phyloP scores from a whole-genome alignment of 1,284 basidiomycete species.

The Microbotryum scabiosae region DNA sequence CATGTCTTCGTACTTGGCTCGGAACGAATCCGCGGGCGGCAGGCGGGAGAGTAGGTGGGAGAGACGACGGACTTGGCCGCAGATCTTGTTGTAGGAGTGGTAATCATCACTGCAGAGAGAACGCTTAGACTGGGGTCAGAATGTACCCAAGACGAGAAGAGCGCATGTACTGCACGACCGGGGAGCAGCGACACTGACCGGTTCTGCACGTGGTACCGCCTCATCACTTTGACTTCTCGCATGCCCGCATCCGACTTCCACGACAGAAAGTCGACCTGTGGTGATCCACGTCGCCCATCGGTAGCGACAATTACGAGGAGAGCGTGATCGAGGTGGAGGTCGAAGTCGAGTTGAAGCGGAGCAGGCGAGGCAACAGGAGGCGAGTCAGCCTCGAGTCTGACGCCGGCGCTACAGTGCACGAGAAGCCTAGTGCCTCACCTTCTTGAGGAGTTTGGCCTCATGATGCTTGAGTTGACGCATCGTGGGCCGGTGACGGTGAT shows the following conservation, averaged over 20 bases:
- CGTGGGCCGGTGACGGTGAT: neutral
- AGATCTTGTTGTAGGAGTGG: conserved; percentile 96
- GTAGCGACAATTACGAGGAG: neutral
- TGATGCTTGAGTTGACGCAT: conserved; percentile 89
- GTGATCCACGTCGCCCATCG: neutral
- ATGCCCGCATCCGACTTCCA: conserved; percentile 94
- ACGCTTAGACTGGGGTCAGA: no score
- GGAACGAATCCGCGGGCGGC: conserved; percentile 81
- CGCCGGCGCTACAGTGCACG: neutral
- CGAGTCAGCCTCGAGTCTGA: neutral
- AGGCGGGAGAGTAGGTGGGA: conserved; percentile 82
- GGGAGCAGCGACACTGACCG: conserved; percentile 39
- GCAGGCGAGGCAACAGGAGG: neutral
- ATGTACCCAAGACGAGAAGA: neutral
- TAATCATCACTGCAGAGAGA: conserved; percentile 63
- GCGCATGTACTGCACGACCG: neutral
- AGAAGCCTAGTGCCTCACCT: conserved; percentile 69
- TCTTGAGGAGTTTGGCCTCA: conserved; percentile 79
- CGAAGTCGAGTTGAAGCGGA: neutral
- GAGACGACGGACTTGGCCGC: conserved; percentile 74
- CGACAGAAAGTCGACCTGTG: conserved; percentile 47
- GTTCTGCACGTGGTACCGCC: conserved; percentile 89
- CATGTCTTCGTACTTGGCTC: conserved; percentile 72
- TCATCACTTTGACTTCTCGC: conserved; percentile 90
- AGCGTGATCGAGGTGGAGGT: conserved; percentile 1